A percentile compares a stretch with the other conserved stretches of the same genome.
phyloP scores from a whole-genome alignment of 768 basidiomycete genomes.

The Floccularia luteovirens region DNA sequence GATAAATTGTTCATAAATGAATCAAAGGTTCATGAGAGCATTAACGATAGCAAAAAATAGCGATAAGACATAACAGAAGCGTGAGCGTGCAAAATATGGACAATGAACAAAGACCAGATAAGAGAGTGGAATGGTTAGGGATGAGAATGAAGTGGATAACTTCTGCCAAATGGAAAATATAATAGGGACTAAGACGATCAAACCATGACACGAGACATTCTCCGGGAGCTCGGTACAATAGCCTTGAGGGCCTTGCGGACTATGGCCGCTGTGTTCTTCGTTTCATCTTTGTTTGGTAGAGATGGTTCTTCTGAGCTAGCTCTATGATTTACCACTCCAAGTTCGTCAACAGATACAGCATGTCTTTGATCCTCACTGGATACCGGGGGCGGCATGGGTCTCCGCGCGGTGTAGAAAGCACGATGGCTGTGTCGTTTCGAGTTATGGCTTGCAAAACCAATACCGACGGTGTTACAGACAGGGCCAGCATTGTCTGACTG shows the following conservation, averaged over 20 bases:
- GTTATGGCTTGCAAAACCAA: constrained; percentile 11
- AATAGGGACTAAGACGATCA: background rate
- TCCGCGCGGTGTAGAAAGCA: constrained; percentile 40
- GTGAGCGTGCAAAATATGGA: background rate
- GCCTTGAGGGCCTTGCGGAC: constrained; percentile 72
- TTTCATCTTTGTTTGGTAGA: constrained; percentile 37
- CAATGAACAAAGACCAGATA: background rate
- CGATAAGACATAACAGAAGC: background rate
- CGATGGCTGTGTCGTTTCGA: constrained; percentile 27
- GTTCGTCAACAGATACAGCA: constrained; percentile 53
- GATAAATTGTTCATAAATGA: too few species aligned
- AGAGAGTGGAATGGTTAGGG: background rate
- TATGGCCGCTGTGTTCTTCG: constrained; percentile 41
- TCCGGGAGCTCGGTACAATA: constrained; percentile 57
- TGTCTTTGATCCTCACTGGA: constrained; percentile 55
- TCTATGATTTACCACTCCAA: constrained; percentile 43
- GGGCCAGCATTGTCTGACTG: constrained; percentile 59
- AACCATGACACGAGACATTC: constrained; percentile 32
- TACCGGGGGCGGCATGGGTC: constrained; percentile 64
- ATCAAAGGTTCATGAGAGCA: constrained; percentile 2
- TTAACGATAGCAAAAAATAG: background rate
- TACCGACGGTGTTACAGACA: constrained; percentile 22
- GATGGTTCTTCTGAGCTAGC: constrained; percentile 17
- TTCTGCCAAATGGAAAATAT: background rate
- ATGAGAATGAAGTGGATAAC: background rate